These are phyloP conservation scores for Penicillium sp. DNA, from an alignment of 2,329 filamentous ascomycete genomes.

Conservation along the genomic window DNA sequence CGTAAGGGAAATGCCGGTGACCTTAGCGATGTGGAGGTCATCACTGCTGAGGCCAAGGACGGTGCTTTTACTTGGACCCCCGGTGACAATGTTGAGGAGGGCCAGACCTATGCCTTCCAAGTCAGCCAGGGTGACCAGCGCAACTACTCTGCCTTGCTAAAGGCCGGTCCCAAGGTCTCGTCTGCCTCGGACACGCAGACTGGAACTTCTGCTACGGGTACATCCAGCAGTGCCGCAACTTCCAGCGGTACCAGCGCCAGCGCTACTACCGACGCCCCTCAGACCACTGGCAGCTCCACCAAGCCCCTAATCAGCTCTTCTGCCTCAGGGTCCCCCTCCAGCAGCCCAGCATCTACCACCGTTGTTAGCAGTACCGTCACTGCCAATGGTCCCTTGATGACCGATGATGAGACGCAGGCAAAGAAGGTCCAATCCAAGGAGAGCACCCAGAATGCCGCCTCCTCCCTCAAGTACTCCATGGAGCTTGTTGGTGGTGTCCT, in stretches of 20 bases:
- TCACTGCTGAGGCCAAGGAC: constrained; percentile 45
- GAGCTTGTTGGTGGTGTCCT: constrained; percentile 30
- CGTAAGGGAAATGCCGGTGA: constrained; percentile 49
- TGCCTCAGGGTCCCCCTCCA: constrained; percentile 15
- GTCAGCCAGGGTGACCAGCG: constrained; percentile 49
- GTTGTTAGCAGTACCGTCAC: constrained; percentile 11
- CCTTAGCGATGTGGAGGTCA: constrained; percentile 47
- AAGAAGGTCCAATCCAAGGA: constrained; percentile 13
- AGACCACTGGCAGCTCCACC: constrained; percentile 25
- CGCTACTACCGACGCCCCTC: constrained; percentile 12
- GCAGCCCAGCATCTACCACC: constrained; percentile 16
- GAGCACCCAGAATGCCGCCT: constrained; percentile 16
- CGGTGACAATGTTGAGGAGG: constrained; percentile 39
- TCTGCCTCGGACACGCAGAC: constrained; percentile 1
- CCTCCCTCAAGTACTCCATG: constrained; percentile 28
- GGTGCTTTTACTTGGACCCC: constrained; percentile 52
- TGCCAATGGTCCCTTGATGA: constrained; percentile 6
- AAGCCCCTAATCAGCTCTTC: neutral
- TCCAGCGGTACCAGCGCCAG: constrained; percentile 13
- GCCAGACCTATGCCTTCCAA: constrained; percentile 54
- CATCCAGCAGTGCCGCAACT: constrained; percentile 7
- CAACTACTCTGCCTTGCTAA: constrained; percentile 55
- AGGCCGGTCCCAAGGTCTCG: constrained; percentile 36
- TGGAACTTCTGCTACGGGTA: neutral
- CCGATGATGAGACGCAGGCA: constrained; percentile 8